A percentile compares a stretch with the other conserved stretches of the same genome.
These are phyloP conservation scores for Saprolegnia parasitica DNA, from an alignment of 352 stramenopile genomes.

Conservation along the genomic window DNA sequence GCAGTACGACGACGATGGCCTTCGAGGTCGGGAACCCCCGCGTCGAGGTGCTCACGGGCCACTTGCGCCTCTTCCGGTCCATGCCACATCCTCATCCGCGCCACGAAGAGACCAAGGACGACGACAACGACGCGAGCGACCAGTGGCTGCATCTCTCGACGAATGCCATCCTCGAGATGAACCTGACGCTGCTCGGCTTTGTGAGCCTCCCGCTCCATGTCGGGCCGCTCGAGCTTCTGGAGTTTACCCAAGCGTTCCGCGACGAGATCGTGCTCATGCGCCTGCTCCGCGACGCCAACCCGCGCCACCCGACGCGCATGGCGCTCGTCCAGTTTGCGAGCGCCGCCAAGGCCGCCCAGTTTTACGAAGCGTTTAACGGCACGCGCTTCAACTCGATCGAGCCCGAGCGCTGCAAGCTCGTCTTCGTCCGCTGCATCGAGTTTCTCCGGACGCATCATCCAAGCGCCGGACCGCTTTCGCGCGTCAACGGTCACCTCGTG, in stretches of 20 bases:
- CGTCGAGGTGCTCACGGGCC: slow-evolving; percentile 24
- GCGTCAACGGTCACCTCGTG: slow-evolving; percentile 48
- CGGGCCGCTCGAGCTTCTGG: slow-evolving; percentile 77
- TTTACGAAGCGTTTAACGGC: slow-evolving; percentile 82
- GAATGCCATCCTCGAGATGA: slow-evolving; percentile 13
- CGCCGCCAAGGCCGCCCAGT: slow-evolving; percentile 78
- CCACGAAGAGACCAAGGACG: slow-evolving; percentile 14
- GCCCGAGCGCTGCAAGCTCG: slow-evolving; percentile 83
- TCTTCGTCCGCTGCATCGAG: slow-evolving; percentile 86
- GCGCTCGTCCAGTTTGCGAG: slow-evolving; percentile 73
- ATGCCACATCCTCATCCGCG: background rate
- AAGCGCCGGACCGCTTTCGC: slow-evolving; percentile 42
- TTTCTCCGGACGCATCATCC: slow-evolving; percentile 48
- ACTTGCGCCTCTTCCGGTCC: slow-evolving; percentile 25
- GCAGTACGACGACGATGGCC: slow-evolving; percentile 13
- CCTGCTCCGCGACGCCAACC: slow-evolving; percentile 74
- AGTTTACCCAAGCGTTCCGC: slow-evolving; percentile 74
- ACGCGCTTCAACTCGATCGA: slow-evolving; percentile 91
- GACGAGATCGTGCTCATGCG: slow-evolving; percentile 68
- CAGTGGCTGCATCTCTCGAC: slow-evolving; percentile 11
- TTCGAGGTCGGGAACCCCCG: slow-evolving; percentile 29
- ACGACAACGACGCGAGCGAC: background rate
- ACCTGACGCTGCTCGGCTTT: slow-evolving; percentile 60
- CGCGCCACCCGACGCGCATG: slow-evolving; percentile 69
- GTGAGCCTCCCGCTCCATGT: slow-evolving; percentile 82